phyloP scores from a whole-genome alignment of 257 asterid species.

The Solanum habrochaites region DNA sequence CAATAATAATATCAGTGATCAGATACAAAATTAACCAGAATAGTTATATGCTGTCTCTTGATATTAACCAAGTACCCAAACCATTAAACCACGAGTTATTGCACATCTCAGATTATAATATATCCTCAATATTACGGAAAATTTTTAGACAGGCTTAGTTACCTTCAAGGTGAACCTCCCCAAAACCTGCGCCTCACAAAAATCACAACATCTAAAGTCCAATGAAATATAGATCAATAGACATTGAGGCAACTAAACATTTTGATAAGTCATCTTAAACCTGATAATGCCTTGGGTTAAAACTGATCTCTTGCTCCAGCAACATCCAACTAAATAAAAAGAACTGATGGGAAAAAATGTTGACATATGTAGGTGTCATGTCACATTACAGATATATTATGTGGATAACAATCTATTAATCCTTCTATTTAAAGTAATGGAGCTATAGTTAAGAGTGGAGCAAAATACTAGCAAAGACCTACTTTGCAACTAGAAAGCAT shows the following conservation, averaged over 20 bases:
- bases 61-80: neutral
- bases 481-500: neutral
- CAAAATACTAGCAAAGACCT: neutral
- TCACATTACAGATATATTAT: neutral
- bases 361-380: neutral
- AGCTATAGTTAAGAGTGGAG: neutral
- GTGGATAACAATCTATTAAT: neutral
- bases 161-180: neutral
- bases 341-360: neutral
- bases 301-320: neutral
- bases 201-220: neutral
- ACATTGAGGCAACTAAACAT: neutral
- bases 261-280: neutral
- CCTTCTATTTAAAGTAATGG: neutral
- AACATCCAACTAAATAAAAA: neutral
- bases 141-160: neutral
- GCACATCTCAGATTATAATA: neutral
- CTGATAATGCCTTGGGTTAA: neutral
- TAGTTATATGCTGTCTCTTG: neutral
- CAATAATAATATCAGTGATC: conserved; percentile 1
- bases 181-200: conserved; percentile 1
- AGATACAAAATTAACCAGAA: neutral
- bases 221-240: neutral
- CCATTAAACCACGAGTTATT: neutral
- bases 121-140: neutral